Base-by-base conservation (phyloP, 306 rosid genomes). In the Rosa chinensis region DNA sequence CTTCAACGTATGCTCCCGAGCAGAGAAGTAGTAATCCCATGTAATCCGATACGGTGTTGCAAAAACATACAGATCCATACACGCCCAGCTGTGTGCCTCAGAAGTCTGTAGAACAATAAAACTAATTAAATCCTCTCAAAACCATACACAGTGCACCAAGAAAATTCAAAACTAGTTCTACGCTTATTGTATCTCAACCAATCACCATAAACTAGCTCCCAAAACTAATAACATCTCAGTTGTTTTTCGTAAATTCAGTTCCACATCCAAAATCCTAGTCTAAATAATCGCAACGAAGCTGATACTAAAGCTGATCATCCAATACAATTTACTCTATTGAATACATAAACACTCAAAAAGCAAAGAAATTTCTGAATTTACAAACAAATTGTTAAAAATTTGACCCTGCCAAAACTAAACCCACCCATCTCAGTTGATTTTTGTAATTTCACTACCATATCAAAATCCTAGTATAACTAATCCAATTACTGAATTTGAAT, bases 1-100 rank as follows among this genome's bases (percentile, higher is more conserved):
- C 49, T 80, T 89, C 81, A 95, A 87, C 6, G 96, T 87, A 83
- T 92, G 98, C 61, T 91, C 96, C 43, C 90, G 84, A n/a, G 93
- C 83, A 82, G 95, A 73, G 83, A 95, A 95, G 87, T 91, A 92
- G 89, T 95, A 95, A 80, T 95, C 99, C 99, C 99, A 95, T 7
- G 99, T 95, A 28, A 95, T 84, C 84, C 96, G 88, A 82, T 95
- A 95, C 0, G 99, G 99, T 2, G 99, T 95, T 6, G 99, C 98
- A 35, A 95, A 95, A 47, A 95, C 98, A 85, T 95, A 95, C 5
- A 95, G 89, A 82, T 95, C 99, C 99, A 95, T 95, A 84, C 99
- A 95, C 70, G 96, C 84, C 99, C 99, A 95, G 84, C 98, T 95
- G 87, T 92, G 97, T n/a, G 99, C 99, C 58, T 83, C 92, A 39